Evolutionary conservation across 1,284 basidiomycete species (phyloP), one percentile per base, ranked within the genome.

Genomic region (Veloboletus limbatus): DNA sequence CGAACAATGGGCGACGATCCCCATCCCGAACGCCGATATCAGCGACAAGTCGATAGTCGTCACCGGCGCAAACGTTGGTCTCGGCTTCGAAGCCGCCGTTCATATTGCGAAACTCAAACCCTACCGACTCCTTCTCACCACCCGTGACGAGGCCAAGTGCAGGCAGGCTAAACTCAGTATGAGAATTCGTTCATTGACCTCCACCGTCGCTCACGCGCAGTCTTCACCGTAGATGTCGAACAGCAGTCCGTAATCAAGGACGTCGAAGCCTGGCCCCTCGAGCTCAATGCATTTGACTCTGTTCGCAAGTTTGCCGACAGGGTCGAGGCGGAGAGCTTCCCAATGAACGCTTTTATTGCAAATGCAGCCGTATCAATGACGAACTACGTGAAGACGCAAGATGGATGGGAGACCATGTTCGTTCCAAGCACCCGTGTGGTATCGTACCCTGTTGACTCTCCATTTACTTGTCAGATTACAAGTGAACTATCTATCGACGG

Each of bases 1-100:
- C 14, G 43, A 65, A 28, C 60, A 66, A 33, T 63, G 56, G 56
- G 53, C 42, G 22, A 33, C 45, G 16, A 40, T 66, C 21, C 62
- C 63, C 4, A 32, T 57, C 13, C 43, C 55, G 27, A 55, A 43
- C 10, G 45, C 48, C 17, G 57, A 71, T 24, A 48, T 70, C 33
- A 54, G 54, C 11, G 56, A 62, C 42, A 59, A 62, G 47, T 59
- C 62, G 2, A 49, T 69, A 9, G 43, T 68, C 8, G 38, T 69
- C 27, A 58, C 54, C 0, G 63, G 67, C n/a, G 47, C 63, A 20
- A 69, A 69, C 40, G 53, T 57, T 20, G 68, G 68, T n/a, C 55
- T 68, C 6, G 68, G 66, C 8, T 55, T 61, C n/a, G 68, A 67
- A 50, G 61, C 67, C 10, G 64, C 59, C 14, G 44, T 60, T 34